Conservation (phyloP, 768 basidiomycete genomes). For the Russula brevipes region DNA sequence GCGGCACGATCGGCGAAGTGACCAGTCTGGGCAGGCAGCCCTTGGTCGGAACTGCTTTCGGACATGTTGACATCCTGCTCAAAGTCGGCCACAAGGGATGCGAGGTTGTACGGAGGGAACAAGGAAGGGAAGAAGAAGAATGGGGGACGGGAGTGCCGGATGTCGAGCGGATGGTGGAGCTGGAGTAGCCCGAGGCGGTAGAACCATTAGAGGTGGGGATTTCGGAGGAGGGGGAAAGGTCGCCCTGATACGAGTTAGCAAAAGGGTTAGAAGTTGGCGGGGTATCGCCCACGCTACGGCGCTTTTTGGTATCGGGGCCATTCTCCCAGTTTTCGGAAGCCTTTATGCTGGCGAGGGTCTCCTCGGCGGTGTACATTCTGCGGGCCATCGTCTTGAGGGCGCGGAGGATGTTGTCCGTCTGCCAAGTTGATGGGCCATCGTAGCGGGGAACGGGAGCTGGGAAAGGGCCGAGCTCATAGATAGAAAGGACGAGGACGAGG, state of each 20-base stretch:
- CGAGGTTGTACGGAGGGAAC: constrained; percentile 17
- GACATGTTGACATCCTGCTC: constrained; percentile 23
- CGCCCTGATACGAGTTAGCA: constrained; percentile 17
- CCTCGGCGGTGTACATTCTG: constrained; percentile 26
- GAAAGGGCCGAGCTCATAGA: constrained; percentile 26
- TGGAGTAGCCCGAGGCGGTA: constrained; percentile 11
- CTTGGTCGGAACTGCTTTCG: constrained; percentile 12
- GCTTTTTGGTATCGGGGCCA: constrained; percentile 25
- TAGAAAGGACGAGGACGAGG: constrained; percentile 24
- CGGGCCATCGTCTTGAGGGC: constrained; percentile 23
- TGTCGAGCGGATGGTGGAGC: constrained; percentile 15
- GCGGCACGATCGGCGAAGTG: constrained; percentile 15
- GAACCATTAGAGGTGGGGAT: constrained; percentile 3
- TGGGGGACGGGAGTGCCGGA: constrained; percentile 16
- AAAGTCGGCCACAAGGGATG: constrained; percentile 3
- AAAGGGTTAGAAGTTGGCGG: constrained; percentile 15
- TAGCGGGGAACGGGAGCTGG: constrained; percentile 24
- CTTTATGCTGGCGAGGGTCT: constrained; percentile 24
- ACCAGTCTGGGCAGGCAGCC: neutral
- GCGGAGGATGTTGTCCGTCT: constrained; percentile 9
- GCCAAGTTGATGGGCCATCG: constrained; percentile 26
- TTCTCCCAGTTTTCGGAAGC: constrained; percentile 24
- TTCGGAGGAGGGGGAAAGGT: neutral
- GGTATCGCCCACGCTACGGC: constrained; percentile 26
- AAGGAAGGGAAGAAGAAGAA: constrained; percentile 14